Conservation (phyloP, 257 asterid species). For the Nicotiana tabacum region DNA sequence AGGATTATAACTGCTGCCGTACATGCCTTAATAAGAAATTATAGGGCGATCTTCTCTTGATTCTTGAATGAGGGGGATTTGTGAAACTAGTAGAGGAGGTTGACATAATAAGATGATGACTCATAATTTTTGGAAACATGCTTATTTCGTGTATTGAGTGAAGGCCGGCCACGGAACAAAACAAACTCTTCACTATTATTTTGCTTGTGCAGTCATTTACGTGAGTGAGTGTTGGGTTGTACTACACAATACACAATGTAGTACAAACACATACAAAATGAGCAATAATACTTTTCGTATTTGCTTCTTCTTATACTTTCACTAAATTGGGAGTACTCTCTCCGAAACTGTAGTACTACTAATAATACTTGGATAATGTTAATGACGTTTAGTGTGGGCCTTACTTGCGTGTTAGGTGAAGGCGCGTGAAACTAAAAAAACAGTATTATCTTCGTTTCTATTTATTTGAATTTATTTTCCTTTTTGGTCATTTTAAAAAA, state of each 20-base stretch:
- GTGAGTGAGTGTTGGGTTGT: background rate
- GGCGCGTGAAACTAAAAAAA: background rate
- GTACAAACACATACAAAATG: background rate
- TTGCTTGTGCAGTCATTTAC: background rate
- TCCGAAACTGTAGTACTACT: background rate
- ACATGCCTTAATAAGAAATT: too few species aligned
- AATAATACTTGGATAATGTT: background rate
- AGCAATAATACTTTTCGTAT: background rate
- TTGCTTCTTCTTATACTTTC: background rate
- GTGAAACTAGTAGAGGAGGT: too few species aligned
- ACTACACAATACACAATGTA: background rate
- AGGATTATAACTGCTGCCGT: too few species aligned
- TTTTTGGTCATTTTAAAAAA: too few species aligned
- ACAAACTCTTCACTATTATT: background rate
- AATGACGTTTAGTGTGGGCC: background rate
- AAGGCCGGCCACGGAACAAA: background rate
- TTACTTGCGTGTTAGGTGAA: background rate
- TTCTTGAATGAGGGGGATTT: too few species aligned
- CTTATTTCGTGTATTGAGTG: background rate
- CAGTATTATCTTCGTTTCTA: too few species aligned
- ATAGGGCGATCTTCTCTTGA: too few species aligned
- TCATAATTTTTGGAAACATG: background rate
- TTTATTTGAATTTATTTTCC: too few species aligned
- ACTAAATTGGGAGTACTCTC: background rate
- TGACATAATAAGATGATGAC: background rate